Conservation (phyloP, 768 basidiomycete genomes). For the Naganishia vaughanmartiniae region DNA sequence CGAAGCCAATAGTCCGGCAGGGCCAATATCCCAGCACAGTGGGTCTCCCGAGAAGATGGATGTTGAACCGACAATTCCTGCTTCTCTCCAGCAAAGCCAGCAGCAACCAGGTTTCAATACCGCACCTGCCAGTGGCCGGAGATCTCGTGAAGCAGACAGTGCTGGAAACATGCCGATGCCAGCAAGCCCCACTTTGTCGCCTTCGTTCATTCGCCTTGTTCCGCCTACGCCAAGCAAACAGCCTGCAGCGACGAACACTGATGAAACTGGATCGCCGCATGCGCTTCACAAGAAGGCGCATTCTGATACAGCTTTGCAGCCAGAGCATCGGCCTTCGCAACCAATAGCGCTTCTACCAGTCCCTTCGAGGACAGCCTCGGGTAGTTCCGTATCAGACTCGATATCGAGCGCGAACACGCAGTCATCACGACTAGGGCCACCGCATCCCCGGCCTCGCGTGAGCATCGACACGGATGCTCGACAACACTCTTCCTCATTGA, state of each 20-base stretch:
- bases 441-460: not conserved
- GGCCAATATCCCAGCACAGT: not conserved
- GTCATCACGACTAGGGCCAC: not conserved
- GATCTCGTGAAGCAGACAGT: not conserved
- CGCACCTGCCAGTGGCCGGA: not conserved
- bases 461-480: not conserved
- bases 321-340: not conserved
- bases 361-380: conserved; percentile 9
- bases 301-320: not conserved
- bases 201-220: conserved; percentile 13
- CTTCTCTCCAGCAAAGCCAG: not conserved
- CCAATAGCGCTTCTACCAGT: conserved; percentile 3
- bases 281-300: not conserved
- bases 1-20: not conserved
- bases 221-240: conserved; percentile 9
- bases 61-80: not conserved
- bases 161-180: not conserved
- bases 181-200: conserved; percentile 5
- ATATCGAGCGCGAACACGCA: not conserved
- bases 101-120: not conserved
- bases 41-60: conserved; percentile 4
- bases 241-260: not conserved
- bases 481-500: conserved; percentile 3
- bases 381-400: not conserved
- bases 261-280: not conserved